Evolutionary conservation across 345 rosid species (phyloP).

Genomic region (Lepidium sativum): DNA sequence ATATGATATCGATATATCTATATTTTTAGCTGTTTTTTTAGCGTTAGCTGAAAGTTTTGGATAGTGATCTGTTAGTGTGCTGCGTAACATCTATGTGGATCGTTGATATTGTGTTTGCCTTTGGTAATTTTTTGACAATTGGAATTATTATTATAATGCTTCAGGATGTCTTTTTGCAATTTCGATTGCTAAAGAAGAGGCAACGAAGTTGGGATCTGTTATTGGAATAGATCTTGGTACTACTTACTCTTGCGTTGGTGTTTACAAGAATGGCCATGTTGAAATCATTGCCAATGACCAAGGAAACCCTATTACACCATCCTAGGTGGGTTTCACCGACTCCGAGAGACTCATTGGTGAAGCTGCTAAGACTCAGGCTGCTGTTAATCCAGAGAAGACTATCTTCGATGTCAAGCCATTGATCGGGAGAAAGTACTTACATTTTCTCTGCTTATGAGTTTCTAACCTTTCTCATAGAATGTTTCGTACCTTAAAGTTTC

Average conservation of each 20-base stretch:
- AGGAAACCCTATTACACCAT: constrained; percentile 96
- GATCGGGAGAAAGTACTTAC: constrained; percentile 80
- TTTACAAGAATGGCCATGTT: constrained; percentile 91
- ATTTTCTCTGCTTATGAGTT: not conserved
- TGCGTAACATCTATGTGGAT: not conserved
- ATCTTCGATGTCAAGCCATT: constrained; percentile 90
- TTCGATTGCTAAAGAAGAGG: constrained; percentile 48
- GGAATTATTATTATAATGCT: constrained; percentile 5
- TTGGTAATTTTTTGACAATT: constrained; percentile 45
- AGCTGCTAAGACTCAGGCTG: constrained; percentile 97
- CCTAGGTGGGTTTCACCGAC: constrained; percentile 96
- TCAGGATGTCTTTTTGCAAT: constrained; percentile 43
- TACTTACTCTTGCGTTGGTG: constrained; percentile 96
- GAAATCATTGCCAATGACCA: constrained; percentile 98
- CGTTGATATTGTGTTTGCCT: constrained; percentile 38
- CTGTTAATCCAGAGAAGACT: constrained; percentile 80
- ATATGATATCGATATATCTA: not conserved
- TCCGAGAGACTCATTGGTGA: constrained; percentile 90
- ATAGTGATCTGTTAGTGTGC: not conserved
- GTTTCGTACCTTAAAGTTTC: not conserved
- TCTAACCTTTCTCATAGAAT: not conserved
- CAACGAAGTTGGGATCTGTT: constrained; percentile 79
- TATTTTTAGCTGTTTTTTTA: not conserved
- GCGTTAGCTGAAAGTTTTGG: not conserved
- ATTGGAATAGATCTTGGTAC: constrained; percentile 97